Evolutionary conservation across 768 basidiomycete genomes (phyloP), one percentile per base, ranked within the genome.

Genomic region (Panellus pusillus): DNA sequence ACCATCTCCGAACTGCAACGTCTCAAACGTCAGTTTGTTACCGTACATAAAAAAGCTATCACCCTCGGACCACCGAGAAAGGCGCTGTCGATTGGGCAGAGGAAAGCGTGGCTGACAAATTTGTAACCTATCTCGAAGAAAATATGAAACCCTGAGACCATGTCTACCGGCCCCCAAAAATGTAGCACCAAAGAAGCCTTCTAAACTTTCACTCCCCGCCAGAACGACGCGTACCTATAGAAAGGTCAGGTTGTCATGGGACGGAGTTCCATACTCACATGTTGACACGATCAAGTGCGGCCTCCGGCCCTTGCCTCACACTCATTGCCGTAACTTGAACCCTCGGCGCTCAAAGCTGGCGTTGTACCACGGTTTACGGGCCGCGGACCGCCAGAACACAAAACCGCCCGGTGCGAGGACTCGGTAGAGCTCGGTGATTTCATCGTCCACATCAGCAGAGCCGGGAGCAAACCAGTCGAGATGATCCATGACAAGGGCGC

Each of bases 1-100:
- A 93, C 93, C 35, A 76, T 98, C 6, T 85, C 90, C 0, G 93
- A 96, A 71, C 75, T 97, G 50, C 94, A 96, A 67, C 78, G 95
- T 27, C 72, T 89, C 39, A 98, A 96, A 67, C 78, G 95, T 39
- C 94, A 98, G 67, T 98, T 96, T 64, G 88, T 96, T 29, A 82
- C 83, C 4, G 79, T 91, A 31, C 93, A 98, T 67, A 92, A 89
- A 66, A 93, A 92, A 62, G 92, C 91, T 7, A 86, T 93, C 52
- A 91, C 87, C 2, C 79, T 91, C 7, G 91, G 13, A 85, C 86
- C 14, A 88, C 82, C 6, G 91, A 91, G 63, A 84, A 83, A 60
- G 91, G 91, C 0, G 66, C 66, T 15, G 84, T 93, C 27, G 84
- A 90, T 60, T 93, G 90, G 87, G 80, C 75, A 53, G 89, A 89